Evolutionary conservation across 2,329 filamentous ascomycete genomes (phyloP).

Genomic region (Macrophomina phaseolina): DNA sequence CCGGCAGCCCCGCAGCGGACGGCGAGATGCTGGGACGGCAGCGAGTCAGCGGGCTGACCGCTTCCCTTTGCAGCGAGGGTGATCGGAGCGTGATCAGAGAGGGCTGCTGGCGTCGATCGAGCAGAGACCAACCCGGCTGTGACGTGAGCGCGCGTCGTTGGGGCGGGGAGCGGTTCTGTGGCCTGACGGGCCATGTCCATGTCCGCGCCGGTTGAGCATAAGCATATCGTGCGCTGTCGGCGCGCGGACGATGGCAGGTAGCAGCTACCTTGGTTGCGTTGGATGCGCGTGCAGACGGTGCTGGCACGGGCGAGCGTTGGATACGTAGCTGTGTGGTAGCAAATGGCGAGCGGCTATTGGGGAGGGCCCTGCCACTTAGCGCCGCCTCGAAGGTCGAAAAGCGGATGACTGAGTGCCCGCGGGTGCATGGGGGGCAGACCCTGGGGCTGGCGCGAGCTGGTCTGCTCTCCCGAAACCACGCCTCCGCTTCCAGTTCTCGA

Average conservation of each 20-base stretch:
- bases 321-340: slow-evolving; percentile 6
- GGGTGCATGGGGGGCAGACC: background rate
- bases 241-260: background rate
- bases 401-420: background rate
- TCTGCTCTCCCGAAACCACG: slow-evolving; percentile 21
- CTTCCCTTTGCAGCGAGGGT: slow-evolving; percentile 14
- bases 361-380: slow-evolving; percentile 7
- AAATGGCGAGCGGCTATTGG: slow-evolving; percentile 11
- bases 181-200: slow-evolving; percentile 12
- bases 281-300: slow-evolving; percentile 14
- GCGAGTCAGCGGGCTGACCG: slow-evolving; percentile 23
- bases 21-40: background rate
- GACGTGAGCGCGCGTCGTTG: slow-evolving; percentile 26
- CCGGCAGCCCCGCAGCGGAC: slow-evolving; percentile 23
- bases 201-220: slow-evolving; percentile 14
- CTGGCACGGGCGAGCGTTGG: slow-evolving; percentile 9
- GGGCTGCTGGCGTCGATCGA: slow-evolving; percentile 22
- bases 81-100: slow-evolving; percentile 26
- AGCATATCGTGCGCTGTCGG: slow-evolving; percentile 15
- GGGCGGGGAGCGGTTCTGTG: slow-evolving; percentile 25
- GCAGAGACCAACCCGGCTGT: slow-evolving; percentile 19
- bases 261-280: background rate
- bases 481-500: slow-evolving; percentile 5
- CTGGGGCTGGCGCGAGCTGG: slow-evolving; percentile 12
- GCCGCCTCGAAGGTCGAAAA: background rate